phyloP scores from a whole-genome alignment of 306 rosid species.

The Canavalia gladiata region DNA sequence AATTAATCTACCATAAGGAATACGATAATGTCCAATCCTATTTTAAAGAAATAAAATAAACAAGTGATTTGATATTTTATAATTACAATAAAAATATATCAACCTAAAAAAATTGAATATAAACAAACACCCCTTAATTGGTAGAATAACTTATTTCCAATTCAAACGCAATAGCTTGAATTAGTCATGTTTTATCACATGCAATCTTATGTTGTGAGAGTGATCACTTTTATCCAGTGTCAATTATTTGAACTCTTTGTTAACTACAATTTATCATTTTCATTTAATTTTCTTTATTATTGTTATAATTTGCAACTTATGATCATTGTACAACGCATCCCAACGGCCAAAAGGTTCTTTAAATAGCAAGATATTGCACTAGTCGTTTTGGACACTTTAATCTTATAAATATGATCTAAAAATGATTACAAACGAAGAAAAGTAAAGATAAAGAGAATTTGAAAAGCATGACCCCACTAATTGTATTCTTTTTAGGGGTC shows the following conservation, averaged over 20 bases:
- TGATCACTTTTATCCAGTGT: background rate
- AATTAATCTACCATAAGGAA: background rate
- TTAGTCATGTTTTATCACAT: background rate
- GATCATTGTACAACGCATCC: constrained; percentile 54
- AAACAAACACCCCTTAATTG: background rate
- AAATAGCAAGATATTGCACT: constrained; percentile 59
- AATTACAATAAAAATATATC: background rate
- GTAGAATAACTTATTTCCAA: background rate
- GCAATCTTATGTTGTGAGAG: too few species aligned
- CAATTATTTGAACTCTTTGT: constrained; percentile 36
- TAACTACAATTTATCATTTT: background rate
- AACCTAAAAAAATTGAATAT: background rate
- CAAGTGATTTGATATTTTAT: background rate
- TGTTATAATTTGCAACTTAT: background rate
- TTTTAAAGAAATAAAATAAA: background rate
- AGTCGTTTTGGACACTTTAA: constrained; percentile 53
- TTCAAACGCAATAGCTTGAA: background rate
- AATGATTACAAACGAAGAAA: constrained; percentile 58
- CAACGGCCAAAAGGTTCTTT: constrained; percentile 70
- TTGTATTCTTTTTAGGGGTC: constrained; percentile 82
- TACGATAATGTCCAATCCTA: background rate
- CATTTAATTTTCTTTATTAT: background rate
- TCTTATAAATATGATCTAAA: constrained; percentile 62
- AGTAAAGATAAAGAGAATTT: constrained; percentile 58
- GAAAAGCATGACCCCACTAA: constrained; percentile 66